These are phyloP conservation scores for Teunomyces lycoperdinae DNA, from an alignment of 805 yeast species.

Conservation along the genomic window DNA sequence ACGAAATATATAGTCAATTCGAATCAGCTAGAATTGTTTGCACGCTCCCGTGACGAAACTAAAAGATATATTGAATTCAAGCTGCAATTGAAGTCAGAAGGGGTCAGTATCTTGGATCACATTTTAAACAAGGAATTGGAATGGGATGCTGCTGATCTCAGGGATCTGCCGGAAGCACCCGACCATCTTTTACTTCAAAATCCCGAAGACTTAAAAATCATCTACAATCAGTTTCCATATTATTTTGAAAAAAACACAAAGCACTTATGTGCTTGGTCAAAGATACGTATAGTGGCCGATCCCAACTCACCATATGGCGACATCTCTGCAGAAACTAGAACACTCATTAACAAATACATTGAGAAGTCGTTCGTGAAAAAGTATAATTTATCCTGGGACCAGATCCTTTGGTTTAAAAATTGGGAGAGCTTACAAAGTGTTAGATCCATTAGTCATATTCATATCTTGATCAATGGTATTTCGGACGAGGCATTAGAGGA, in stretches of 20 bases:
- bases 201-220: conserved; percentile 42
- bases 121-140: conserved; percentile 45
- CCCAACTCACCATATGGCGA: conserved; percentile 50
- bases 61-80: conserved; percentile 48
- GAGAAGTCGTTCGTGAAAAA: conserved; percentile 46
- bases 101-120: conserved; percentile 46
- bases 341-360: conserved; percentile 44
- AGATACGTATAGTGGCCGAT: conserved; percentile 52
- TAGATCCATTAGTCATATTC: conserved; percentile 65
- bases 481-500: conserved; percentile 7
- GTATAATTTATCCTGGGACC: conserved; percentile 37
- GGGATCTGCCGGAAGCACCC: conserved; percentile 27
- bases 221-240: conserved; percentile 66
- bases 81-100: conserved; percentile 26
- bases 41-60: conserved; percentile 46
- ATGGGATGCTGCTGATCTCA: conserved; percentile 45
- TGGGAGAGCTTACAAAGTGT: conserved; percentile 71
- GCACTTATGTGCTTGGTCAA: conserved; percentile 70
- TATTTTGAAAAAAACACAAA: conserved; percentile 48
- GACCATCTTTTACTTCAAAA: conserved; percentile 41
- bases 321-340: conserved; percentile 41
- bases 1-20: conserved; percentile 33
- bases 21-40: conserved; percentile 46
- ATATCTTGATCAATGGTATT: conserved; percentile 52
- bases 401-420: conserved; percentile 66